Base-by-base conservation (phyloP, 306 rosid genomes). In the Oemleria cerasiformis region DNA sequence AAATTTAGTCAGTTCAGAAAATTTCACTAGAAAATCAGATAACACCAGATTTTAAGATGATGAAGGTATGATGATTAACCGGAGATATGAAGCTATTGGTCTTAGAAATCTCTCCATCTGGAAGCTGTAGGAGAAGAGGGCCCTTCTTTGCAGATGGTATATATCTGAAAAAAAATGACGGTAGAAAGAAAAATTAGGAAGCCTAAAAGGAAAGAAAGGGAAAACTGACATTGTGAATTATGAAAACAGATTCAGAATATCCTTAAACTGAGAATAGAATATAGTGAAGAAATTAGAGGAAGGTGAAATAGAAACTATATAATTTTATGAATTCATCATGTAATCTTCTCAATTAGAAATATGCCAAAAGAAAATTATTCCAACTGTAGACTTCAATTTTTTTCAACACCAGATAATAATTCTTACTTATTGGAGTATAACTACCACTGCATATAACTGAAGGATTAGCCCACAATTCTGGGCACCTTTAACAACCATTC, bases 31-130 rank as follows among this genome's bases (percentile, higher is more conserved):
- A 69, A 68, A 38, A 53, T 51, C 45, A 9, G 45, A 66, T 13
- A 74, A 23, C 23, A 65, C 54, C 17, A 73, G 17, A n/a, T 53
- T 56, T 50, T 15, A 60, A 45, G 57, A 73, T 56, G 70, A 73
- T 54, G 74, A 73, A 79, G 72, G 68, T 65, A 38, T 61, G 85
- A 71, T 39, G 65, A 80, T 73, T 80, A 79, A 94, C 99, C 58
- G 99, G 99, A 75, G 99, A 91, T 81, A 91, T 89, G 76, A 94
- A 91, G 78, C 96, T 93, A 77, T 94, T 94, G 42, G 99, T 88
- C 82, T 75, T 77, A 39, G 99, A 94, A 70, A 89, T 68, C 68
- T 88, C 91, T 78, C 99, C 96, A 78, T 82, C 81, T 54, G 95
- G 87, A 81, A 91, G 96, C 82, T 88, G 84, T 76, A 94, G 79